A percentile compares a stretch with the other conserved stretches of the same genome.
Evolutionary conservation across 2,329 filamentous ascomycete species (phyloP).

Genomic region (Blastomyces parvus): DNA sequence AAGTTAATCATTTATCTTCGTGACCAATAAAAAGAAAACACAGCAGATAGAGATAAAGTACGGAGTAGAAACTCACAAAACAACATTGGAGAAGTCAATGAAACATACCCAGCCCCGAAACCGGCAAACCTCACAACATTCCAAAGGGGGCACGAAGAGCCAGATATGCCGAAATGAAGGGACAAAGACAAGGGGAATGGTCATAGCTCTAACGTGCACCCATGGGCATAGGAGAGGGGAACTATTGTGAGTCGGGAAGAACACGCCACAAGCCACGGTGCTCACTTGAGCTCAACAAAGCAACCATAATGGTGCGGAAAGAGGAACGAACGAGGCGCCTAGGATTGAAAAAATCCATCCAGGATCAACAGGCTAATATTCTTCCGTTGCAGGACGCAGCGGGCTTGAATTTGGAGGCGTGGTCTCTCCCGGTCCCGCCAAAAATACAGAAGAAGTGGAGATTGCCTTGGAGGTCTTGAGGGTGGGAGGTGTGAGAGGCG

Average conservation of each 20-base stretch:
- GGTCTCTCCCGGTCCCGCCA: neutral
- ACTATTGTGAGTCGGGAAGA: neutral
- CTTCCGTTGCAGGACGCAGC: neutral
- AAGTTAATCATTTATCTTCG: neutral
- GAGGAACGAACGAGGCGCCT: neutral
- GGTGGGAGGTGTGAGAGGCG: neutral
- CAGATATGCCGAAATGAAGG: neutral
- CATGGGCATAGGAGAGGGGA: neutral
- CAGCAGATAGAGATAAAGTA: neutral
- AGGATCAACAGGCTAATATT: neutral
- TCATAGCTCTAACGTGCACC: neutral
- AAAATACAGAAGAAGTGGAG: neutral
- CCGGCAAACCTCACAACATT: neutral
- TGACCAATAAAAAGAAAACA: neutral
- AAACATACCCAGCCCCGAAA: neutral
- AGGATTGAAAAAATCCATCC: neutral
- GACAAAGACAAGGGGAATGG: neutral
- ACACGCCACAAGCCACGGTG: neutral
- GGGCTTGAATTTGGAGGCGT: neutral
- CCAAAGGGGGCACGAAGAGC: neutral
- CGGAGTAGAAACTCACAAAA: neutral
- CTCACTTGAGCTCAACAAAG: neutral
- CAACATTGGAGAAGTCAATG: neutral
- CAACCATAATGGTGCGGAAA: neutral
- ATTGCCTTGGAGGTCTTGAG: too few relatives aligned